Conservation (phyloP, 2,329 filamentous ascomycete species). For the Penicillium glabrum region DNA sequence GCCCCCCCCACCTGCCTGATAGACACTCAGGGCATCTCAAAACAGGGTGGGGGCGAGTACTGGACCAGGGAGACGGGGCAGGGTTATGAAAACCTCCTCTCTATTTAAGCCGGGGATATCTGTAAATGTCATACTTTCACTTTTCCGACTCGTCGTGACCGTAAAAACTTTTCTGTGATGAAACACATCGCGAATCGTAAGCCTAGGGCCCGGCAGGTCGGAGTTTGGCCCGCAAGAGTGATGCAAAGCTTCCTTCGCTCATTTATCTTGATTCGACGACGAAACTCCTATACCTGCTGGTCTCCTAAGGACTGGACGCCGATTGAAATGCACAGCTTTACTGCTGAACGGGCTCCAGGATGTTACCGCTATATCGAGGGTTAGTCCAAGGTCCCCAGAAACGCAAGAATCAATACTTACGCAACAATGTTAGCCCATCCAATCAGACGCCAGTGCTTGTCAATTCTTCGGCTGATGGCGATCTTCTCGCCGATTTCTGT, state of each 20-base stretch:
- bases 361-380: slow-evolving; percentile 41
- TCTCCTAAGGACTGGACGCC: slow-evolving; percentile 17
- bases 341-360: slow-evolving; percentile 45
- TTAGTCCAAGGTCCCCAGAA: not conserved
- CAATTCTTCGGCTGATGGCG: slow-evolving; percentile 90
- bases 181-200: slow-evolving; percentile 17
- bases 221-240: not conserved
- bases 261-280: not conserved
- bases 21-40: not conserved
- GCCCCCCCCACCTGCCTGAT: not conserved
- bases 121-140: slow-evolving; percentile 29
- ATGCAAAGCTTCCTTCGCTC: not conserved
- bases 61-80: slow-evolving; percentile 19
- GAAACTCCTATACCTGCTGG: slow-evolving; percentile 5
- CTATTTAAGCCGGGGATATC: slow-evolving; percentile 31
- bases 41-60: slow-evolving; percentile 7
- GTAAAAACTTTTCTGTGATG: slow-evolving; percentile 28
- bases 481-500: slow-evolving; percentile 99
- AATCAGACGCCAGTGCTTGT: slow-evolving; percentile 98
- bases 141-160: slow-evolving; percentile 29
- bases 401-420: slow-evolving; percentile 35
- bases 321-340: slow-evolving; percentile 25
- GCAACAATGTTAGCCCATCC: slow-evolving; percentile 80
- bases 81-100: slow-evolving; percentile 25
- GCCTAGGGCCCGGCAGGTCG: slow-evolving; percentile 1